These are phyloP conservation scores for Coemansia sp. DNA, from an alignment of 192 early-diverging fungal genomes.

Conservation along the genomic window DNA sequence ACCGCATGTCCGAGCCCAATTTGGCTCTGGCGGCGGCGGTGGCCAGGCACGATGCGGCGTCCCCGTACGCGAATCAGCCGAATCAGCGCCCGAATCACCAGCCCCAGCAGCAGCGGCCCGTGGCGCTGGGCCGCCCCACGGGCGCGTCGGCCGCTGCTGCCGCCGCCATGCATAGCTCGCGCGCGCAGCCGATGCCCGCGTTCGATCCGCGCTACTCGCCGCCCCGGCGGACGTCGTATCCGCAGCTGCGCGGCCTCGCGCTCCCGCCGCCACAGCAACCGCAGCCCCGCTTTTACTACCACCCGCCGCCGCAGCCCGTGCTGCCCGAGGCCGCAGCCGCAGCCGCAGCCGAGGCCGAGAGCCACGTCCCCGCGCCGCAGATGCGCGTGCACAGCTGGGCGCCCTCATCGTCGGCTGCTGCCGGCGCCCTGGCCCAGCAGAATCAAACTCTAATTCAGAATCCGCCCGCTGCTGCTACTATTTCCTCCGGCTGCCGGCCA, in stretches of 20 bases:
- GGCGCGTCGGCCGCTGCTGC: neutral
- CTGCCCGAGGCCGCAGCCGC: neutral
- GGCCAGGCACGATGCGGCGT: neutral
- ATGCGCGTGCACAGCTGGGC: slow-evolving; percentile 1
- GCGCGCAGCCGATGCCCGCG: neutral
- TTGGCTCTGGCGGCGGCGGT: neutral
- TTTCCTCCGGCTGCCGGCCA: neutral
- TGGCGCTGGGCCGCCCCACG: neutral
- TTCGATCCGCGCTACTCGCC: slow-evolving; percentile 9
- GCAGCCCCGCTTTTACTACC: too few species aligned
- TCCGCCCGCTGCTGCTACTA: neutral
- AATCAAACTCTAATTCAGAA: neutral
- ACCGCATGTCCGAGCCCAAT: slow-evolving; percentile 47
- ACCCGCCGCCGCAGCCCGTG: too few species aligned
- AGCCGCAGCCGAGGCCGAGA: neutral
- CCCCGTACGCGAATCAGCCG: neutral
- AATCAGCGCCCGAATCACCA: neutral
- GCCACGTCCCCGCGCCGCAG: neutral
- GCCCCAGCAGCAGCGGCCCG: slow-evolving; percentile 5
- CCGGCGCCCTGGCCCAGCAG: neutral
- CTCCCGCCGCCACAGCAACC: neutral
- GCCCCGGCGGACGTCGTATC: slow-evolving; percentile 31
- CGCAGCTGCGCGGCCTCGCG: slow-evolving; percentile 21
- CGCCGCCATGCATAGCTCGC: too few species aligned
- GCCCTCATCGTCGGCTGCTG: neutral